Percentiles rank a stretch among this genome's conserved stretches.
These are phyloP conservation scores for Globisporangium barbulae DNA, from an alignment of 352 stramenopile species.

Conservation along the genomic window DNA sequence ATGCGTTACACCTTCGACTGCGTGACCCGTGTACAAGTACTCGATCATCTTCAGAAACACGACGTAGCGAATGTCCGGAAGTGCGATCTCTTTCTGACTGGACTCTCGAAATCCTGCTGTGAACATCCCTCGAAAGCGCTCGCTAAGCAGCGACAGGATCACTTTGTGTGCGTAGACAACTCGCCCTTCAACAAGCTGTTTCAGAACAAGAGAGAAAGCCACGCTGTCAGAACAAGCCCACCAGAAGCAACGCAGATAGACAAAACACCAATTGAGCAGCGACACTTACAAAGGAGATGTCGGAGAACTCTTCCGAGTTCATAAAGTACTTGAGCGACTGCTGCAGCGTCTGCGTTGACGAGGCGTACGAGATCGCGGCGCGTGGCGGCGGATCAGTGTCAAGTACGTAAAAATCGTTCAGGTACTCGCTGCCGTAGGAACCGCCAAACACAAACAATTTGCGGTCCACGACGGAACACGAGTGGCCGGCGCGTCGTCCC, in stretches of 20 bases:
- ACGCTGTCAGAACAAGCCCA: neutral
- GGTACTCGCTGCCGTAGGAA: constrained; percentile 89
- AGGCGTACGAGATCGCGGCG: constrained; percentile 77
- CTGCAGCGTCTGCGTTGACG: constrained; percentile 60
- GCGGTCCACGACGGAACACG: constrained; percentile 91
- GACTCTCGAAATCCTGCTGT: constrained; percentile 90
- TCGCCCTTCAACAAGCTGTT: constrained; percentile 88
- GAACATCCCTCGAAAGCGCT: constrained; percentile 95
- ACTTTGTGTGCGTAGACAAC: constrained; percentile 94
- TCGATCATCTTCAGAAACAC: constrained; percentile 92
- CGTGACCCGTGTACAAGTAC: constrained; percentile 92
- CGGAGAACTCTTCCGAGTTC: constrained; percentile 92
- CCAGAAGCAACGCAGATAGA: constrained; percentile 1
- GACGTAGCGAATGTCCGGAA: constrained; percentile 88
- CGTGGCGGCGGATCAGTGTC: constrained; percentile 91
- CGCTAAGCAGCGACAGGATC: constrained; percentile 90
- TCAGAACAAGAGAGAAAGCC: neutral
- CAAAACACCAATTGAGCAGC: neutral
- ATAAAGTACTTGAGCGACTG: constrained; percentile 86
- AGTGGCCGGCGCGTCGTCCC: constrained; percentile 91
- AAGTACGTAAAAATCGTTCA: constrained; percentile 94
- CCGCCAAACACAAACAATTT: constrained; percentile 95
- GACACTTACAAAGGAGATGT: constrained; percentile 90
- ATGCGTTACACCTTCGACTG: constrained; percentile 17
- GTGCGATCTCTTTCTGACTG: constrained; percentile 76